Evolutionary conservation across 2,329 filamentous ascomycete genomes (phyloP), one percentile per base, ranked within the genome.

Genomic region (Neonectria neomacrospora): DNA sequence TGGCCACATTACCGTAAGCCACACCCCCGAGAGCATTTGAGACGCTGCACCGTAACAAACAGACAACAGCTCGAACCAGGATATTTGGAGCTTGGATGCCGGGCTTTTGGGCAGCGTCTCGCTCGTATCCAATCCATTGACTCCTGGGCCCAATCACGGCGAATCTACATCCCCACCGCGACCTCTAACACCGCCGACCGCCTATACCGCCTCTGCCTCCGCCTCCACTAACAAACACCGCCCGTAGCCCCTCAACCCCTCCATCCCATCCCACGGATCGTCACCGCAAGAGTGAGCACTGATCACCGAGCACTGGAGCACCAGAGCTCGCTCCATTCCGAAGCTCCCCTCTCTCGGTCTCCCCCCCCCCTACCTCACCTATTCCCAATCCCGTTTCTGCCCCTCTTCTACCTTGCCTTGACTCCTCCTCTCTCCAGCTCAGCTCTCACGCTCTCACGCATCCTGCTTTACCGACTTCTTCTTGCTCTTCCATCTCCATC

Each of bases 261-360:
- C 37, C 37, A 20, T 41, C 75, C 71, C 34, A n/a, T 37, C 34
- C 34, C 34, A 37, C 5, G 34, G 14, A 76, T 74, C 71, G 71
- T 76, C 73, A 76, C 75, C 75, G 73, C 71, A 71, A 73, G 28
- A 20, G 47, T 41, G 37, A 20, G 37, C n/a, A 39, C 16, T 37
- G 34, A 9, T 16, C 16, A 32, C 30, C 11, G 30, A 12, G 30
- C 30, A 12, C 34, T 30, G 30, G 44, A 28, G 14, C 48, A 45
- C 54, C 66, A 55, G 54, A 58, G 63, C 63, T 59, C 23, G 3
- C 60, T 58, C 56, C 47, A 54, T 48, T 54, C 61, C 57, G 28
- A 67, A 72, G 63, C 70, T 72, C 68, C 67, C 65, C 68, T 70
- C 65, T 67, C 59, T 67, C 59, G 63, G 61, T 56, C 71, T 61